Evolutionary conservation across 352 stramenopile genomes (phyloP), one percentile per base, ranked within the genome.

Genomic region (Pythium diclinum): DNA sequence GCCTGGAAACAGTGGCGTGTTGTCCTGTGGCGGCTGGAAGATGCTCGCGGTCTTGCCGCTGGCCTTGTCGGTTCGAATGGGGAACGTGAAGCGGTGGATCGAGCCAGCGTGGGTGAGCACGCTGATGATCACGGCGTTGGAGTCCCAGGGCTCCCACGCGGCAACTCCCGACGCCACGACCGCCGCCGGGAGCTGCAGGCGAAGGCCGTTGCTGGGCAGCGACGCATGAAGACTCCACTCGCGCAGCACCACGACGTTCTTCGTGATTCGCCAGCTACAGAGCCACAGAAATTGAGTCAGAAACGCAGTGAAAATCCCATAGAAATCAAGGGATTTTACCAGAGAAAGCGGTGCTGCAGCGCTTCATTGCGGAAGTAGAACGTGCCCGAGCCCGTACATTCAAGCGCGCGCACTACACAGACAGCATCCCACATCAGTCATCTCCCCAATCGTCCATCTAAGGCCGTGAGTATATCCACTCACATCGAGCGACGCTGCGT

Each of bases 301-400:
- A 47, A 47, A 21, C 38, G 38, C 13, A n/a, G 13, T 17, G 38
- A 3, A 47, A 21, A 47, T 7, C 19, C 38, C 38, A 47, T 8
- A 3, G 13, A 21, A 19, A 11, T 7, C 16, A 16, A 8, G 6
- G 17, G 6, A 9, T 30, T 28, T 28, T 56, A 83, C 73, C 80
- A 89, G 19, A 91, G 55, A 53, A 91, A 91, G 4, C 83, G 78
- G 69, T 89, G 77, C 23, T 81, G 77, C 36, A 91, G 71, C 65
- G 65, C 64, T 19, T 89, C 80, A 52, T 85, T 85, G 59, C 88
- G 77, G 59, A 89, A 91, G 73, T 88, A 89, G 38, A 89, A 91
- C 57, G 67, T 87, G 23, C 83, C 83, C 2, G 80, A 85, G 1
- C 83, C 83, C 3, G 69, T 83, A 55, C 80, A 88, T 63, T 91